Percentiles rank a stretch among this genome's conserved stretches.
Evolutionary conservation across 345 rosid genomes (phyloP).

Genomic region (Citrus glauca): DNA sequence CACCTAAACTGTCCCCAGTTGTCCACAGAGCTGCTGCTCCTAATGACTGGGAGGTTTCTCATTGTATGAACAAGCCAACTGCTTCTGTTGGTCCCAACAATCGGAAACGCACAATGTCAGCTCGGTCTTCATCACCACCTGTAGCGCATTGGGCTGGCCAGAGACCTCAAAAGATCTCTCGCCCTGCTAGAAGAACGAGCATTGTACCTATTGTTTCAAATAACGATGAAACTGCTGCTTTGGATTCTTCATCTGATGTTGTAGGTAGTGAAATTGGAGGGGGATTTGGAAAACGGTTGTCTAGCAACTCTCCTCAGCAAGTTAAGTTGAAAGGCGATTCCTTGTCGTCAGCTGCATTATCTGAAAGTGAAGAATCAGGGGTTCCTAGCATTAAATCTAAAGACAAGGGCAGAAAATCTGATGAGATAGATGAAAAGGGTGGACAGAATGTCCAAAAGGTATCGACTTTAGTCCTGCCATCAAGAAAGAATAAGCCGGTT

Average conservation of each 20-base stretch:
- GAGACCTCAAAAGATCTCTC: slow-evolving; percentile 82
- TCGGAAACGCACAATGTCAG: slow-evolving; percentile 65
- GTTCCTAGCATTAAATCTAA: slow-evolving; percentile 70
- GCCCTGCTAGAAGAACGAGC: slow-evolving; percentile 83
- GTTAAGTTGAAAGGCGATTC: slow-evolving; percentile 72
- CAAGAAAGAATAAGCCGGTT: slow-evolving; percentile 73
- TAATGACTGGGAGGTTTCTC: slow-evolving; percentile 84
- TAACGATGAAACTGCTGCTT: slow-evolving; percentile 58
- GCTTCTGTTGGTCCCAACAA: slow-evolving; percentile 57
- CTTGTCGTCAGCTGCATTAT: slow-evolving; percentile 61
- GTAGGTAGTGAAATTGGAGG: slow-evolving; percentile 58
- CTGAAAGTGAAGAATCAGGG: slow-evolving; percentile 94
- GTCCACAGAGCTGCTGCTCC: slow-evolving; percentile 58
- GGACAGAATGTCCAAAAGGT: slow-evolving; percentile 62
- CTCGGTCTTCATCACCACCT: slow-evolving; percentile 78
- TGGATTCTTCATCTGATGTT: slow-evolving; percentile 64
- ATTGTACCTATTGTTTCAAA: slow-evolving; percentile 67
- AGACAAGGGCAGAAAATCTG: slow-evolving; percentile 64
- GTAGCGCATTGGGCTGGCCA: slow-evolving; percentile 84
- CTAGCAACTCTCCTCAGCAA: slow-evolving; percentile 72
- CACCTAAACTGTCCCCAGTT: slow-evolving; percentile 65
- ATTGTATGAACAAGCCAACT: slow-evolving; percentile 71
- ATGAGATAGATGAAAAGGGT: slow-evolving; percentile 74
- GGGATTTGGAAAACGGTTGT: slow-evolving; percentile 60
- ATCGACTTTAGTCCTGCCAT: slow-evolving; percentile 45